Base-by-base conservation (phyloP, 2,329 filamentous ascomycete genomes). In the Talaromyces sp. region DNA sequence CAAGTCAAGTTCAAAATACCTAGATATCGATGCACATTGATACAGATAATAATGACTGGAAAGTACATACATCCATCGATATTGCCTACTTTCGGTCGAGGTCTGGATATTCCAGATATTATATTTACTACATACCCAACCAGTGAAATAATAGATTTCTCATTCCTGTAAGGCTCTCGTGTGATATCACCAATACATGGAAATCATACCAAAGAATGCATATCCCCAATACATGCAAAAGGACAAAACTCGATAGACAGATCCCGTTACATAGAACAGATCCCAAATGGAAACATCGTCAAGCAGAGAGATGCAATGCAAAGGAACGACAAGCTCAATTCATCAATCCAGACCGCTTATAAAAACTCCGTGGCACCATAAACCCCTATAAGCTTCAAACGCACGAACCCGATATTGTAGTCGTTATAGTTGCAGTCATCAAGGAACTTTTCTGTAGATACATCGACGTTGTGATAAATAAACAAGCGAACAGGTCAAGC, bases 241-340 rank as follows among this genome's bases (percentile, higher is more conserved):
- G 27, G 47, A 43, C 60, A 16, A 50, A 47, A 43, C 10, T 27
- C 47, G 22, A 41, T 52, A 54, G 60, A 54, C 45, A 54, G 22
- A n/a, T 16, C 27, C 10, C 16, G 2, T 31, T 8, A 56, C 22
- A 33, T 9, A 52, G 27, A n/a, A 47, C 27, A 47, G 24, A 47
- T 50, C 35, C 59, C 33, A 35, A 24, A 22, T 50, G 45, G 33
- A 52, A 61, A 52, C 60, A 62, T 62, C 14, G 22, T 41, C 22
- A 62, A 62, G 35, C 47, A 62, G 47, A 33, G 43, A 54, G 47
- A 43, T 54, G 33, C 33, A 62, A 62, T 62, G 61, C 61, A 63
- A 35, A 27, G 14, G 33, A 22, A 37, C 35, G 37, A 54, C 31
- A 22, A 22, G n/a, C 10, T 31, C 50, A 14, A 37, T 33, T 54